Evolutionary conservation across 371 early-diverging fungal genomes (phyloP), one percentile per base, ranked within the genome.

Genomic region (Umbelopsis sp.): DNA sequence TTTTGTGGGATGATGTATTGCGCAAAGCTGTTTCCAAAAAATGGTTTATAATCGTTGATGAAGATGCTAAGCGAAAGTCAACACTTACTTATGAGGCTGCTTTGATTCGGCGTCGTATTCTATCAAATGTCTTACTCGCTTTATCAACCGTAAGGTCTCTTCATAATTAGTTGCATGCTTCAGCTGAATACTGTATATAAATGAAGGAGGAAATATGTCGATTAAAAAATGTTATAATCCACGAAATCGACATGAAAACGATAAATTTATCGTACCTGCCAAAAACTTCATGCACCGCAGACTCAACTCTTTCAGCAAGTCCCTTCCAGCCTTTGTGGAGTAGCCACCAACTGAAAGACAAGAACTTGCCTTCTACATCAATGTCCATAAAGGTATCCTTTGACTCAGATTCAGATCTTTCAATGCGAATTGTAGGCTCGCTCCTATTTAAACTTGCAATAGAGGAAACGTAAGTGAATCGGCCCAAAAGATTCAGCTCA

Each of bases 261-360:
- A 29, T 62, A 20, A 16, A 52, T 14, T 3, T n/a, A 32, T 24
- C 46, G 65, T 81, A 93, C 94, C 83, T 72, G 63, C 87, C 87
- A 63, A 95, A 65, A 12, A 86, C 76, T 38, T 87, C 81, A 63
- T 91, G 83, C 4, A 94, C 92, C 0, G 91, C 93, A 6, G 73
- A 75, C 20, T 82, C 75, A 10, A 97, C 90, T 46, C 84, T 76
- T 44, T 78, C 83, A 64, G 90, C 87, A 69, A 88, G 86, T n/a
- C 72, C 65, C 67, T 86, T 89, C 94, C 96, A 96, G 0, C 97
- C 97, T 68, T 88, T 86, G 76, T 98, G 93, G 72, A 98, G 75
- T 44, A 98, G 75, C 91, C 93, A 97, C 95, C 96, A 97, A 74
- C 89, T 92, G 70, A 92, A 89, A 64, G 94, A 93, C 71, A 98